Percentiles rank a stretch among this genome's conserved stretches.
Evolutionary conservation across 208 protist genomes (phyloP).

Genomic region (Acanthamoeba sp.): DNA sequence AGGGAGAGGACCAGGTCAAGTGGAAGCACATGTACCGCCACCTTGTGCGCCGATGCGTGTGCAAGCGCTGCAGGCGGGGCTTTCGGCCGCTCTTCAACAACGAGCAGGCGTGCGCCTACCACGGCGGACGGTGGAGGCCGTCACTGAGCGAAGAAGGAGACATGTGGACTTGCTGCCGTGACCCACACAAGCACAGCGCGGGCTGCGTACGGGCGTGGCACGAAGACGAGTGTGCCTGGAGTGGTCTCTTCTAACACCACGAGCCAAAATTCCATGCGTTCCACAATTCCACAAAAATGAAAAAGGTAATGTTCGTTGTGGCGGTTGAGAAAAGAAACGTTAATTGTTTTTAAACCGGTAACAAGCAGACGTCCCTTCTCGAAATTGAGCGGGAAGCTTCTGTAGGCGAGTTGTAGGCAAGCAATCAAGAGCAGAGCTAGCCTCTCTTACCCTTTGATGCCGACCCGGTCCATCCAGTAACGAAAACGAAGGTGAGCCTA

Average conservation of each 20-base stretch:
- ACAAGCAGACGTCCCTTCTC: too few species aligned
- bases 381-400: too few species aligned
- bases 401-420: too few species aligned
- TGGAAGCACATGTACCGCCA: constrained; percentile 30
- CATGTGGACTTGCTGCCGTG: not conserved
- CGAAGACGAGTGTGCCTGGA: constrained; percentile 15
- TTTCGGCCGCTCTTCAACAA: constrained; percentile 12
- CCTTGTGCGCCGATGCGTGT: not conserved
- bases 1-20: not conserved
- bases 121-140: not conserved
- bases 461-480: too few species aligned
- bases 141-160: not conserved
- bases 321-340: too few species aligned
- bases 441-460: too few species aligned
- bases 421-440: too few species aligned
- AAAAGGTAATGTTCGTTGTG: too few species aligned
- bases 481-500: too few species aligned
- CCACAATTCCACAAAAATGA: too few species aligned
- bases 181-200: not conserved
- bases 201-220: not conserved
- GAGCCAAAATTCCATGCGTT: too few species aligned
- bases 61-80: not conserved
- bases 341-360: too few species aligned
- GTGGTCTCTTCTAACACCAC: not conserved
- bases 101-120: not conserved